Base-by-base conservation (phyloP, 768 basidiomycete genomes). In the Lactifluus piperatus region DNA sequence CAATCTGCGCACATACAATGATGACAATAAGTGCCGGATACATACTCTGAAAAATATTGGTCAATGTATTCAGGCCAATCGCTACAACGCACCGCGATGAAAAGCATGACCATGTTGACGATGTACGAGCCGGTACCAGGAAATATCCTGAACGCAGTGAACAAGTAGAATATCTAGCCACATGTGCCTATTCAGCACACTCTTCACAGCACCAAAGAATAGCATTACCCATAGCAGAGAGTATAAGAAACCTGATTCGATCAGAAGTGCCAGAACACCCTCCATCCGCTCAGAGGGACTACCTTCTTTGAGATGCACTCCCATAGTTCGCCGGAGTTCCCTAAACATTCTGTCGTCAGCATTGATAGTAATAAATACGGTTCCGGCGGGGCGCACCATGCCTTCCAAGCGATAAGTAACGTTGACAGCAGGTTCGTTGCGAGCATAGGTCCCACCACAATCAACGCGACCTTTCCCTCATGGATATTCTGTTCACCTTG, bases 381-480 rank as follows among this genome's bases (percentile, higher is more conserved):
- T n/a, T 16, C 20, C 3, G 5, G 3, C 10, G 18, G 8, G 54
- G 29, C 60, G 29, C 29, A 61, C 60, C 60, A 61, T 22, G 60
- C 60, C 37, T 61, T 61, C 60, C 60, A 61, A 20, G 54, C 60
- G 44, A 61, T 61, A 9, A 61, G 34, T 0, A 29, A 39, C 26
- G 60, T 61, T 9, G 60, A 56, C 14, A 61, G 13, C 13, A 61
- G 9, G 24, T 61, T 61, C 22, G 60, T 61, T 8, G 44, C 60
- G 22, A 61, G 60, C 54, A 61, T 56, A 11, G 60, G 60, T 6
- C 50, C 60, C 6, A 56, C 60, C 5, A 61, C 6, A 2, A 61
- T 51, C 37, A 41, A 30, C 11, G 60, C 60, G 6, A 61, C 29
- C n/a, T 32, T 51, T 43, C 54, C 60, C 11, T 61, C 18, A 1